Evolutionary conservation across 1,139 yeast genomes (phyloP), one percentile per base, ranked within the genome.

Genomic region (Oligophagozyma castellii): DNA sequence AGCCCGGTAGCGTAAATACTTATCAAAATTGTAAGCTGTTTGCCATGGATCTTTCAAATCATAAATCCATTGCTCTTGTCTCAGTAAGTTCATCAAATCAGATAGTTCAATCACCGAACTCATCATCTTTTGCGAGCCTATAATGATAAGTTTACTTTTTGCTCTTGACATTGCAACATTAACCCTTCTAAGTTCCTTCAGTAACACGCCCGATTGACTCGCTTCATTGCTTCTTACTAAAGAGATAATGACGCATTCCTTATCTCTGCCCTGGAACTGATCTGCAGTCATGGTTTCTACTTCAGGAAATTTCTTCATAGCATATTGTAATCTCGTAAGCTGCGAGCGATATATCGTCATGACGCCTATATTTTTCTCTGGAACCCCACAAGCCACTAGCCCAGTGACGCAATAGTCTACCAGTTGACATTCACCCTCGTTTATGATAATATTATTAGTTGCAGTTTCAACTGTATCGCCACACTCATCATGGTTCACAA

Each of bases 121-220:
- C 35, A 89, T 56, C 0, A 94, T 79, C 6, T 60, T 57, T 31
- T 63, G 63, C 2, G 94, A 80, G 0, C 98, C 98, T 24, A 89
- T 56, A 12, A 89, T 68, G 15, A 92, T 67, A 28, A 92, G 65
- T 53, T 92, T 92, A 11, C 78, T 66, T 49, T 72, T 76, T 1
- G 98, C 92, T 37, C 99, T 63, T 0, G 98, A 89, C 44, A 92
- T 73, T 0, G 96, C 93, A 22, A 92, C 98, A 53, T 89, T 89
- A 29, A 92, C 67, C 37, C 98, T 65, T 39, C 96, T 63, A 89
- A 95, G 78, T 44, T 89, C 98, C 36, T 68, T 71, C 23, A 89
- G 57, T 30, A 89, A 59, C 23, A 79, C 81, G 1, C 98, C 96
- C 1, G 79, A 73, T 30, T 62, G 64, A 10, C 64, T 61, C n/a